phyloP scores from a whole-genome alignment of 352 stramenopile species.

The Thalassiosira oceanica region DNA sequence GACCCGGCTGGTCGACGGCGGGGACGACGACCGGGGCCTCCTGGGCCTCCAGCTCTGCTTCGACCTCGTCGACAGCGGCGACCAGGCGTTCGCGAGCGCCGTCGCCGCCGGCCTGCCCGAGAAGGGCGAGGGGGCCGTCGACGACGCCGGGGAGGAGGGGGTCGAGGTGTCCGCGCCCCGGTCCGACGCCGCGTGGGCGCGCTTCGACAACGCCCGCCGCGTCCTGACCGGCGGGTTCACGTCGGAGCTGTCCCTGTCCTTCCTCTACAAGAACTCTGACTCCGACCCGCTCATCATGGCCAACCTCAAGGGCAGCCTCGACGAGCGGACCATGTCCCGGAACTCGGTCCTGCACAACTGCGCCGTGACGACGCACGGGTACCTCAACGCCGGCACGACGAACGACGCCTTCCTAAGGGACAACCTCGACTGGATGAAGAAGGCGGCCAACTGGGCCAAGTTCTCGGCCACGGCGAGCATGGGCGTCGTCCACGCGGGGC shows the following conservation, averaged over 20 bases:
- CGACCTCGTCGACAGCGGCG: slow-evolving; percentile 95
- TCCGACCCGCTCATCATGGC: slow-evolving; percentile 92
- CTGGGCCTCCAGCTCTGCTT: slow-evolving; percentile 97
- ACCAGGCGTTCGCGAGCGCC: slow-evolving; percentile 94
- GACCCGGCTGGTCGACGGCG: slow-evolving; percentile 83
- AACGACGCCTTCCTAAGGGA: slow-evolving; percentile 96
- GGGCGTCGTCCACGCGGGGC: slow-evolving; percentile 97
- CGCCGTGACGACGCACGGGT: slow-evolving; percentile 94
- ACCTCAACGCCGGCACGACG: slow-evolving; percentile 97
- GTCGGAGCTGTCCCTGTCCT: slow-evolving; percentile 90
- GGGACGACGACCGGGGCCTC: slow-evolving; percentile 80
- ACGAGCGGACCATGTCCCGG: slow-evolving; percentile 80
- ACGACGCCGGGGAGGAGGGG: slow-evolving; percentile 19
- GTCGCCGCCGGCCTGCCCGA: slow-evolving; percentile 87
- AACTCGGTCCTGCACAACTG: slow-evolving; percentile 98
- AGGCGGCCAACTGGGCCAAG: slow-evolving; percentile 98
- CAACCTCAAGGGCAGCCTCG: slow-evolving; percentile 91
- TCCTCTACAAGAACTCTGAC: slow-evolving; percentile 91
- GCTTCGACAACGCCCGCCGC: slow-evolving; percentile 30
- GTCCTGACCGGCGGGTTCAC: slow-evolving; percentile 83
- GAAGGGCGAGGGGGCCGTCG: slow-evolving; percentile 57
- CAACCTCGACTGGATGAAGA: slow-evolving; percentile 98
- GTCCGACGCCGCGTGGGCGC: slow-evolving; percentile 10
- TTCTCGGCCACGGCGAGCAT: slow-evolving; percentile 97
- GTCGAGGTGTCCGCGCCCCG: slow-evolving; percentile 11